A percentile compares a stretch with the other conserved stretches of the same genome.
Evolutionary conservation across 305 asterid genomes (phyloP).

Genomic region (Plantago lanceolata): DNA sequence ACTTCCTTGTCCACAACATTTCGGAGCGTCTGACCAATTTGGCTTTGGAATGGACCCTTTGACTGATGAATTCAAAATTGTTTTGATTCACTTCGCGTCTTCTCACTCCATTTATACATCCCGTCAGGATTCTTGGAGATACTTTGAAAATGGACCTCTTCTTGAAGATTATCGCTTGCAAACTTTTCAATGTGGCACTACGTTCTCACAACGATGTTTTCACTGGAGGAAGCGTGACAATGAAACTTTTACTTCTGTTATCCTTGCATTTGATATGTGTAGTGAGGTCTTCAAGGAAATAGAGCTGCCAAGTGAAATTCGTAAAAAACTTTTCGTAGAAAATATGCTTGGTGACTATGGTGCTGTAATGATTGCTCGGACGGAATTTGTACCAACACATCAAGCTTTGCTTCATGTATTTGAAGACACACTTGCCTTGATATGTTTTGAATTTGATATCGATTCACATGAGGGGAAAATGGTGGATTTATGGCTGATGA

Average conservation of each 20-base stretch:
- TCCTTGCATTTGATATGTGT: slow-evolving; percentile 1
- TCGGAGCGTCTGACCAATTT: not conserved
- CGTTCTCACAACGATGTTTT: not conserved
- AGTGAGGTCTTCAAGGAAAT: not conserved
- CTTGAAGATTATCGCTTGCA: not conserved
- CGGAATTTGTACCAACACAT: too few relatives aligned
- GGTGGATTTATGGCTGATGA: slow-evolving; percentile 4
- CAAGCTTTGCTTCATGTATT: not conserved
- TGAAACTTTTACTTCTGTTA: not conserved
- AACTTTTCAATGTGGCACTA: not conserved
- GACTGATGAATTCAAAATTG: not conserved
- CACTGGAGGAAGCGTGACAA: not conserved
- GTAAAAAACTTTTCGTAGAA: not conserved
- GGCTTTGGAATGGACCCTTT: slow-evolving; percentile 1
- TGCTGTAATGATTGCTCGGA: not conserved
- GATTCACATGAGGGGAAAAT: not conserved
- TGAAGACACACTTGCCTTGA: slow-evolving; percentile 1
- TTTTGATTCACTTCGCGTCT: not conserved
- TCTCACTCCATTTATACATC: not conserved
- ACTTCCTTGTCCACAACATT: not conserved
- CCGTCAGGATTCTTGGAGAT: not conserved
- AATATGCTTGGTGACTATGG: not conserved
- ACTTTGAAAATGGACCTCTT: not conserved
- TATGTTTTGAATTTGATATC: not conserved
- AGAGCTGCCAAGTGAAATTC: not conserved